Evolutionary conservation across 2,329 filamentous ascomycete genomes (phyloP).

Genomic region (Pseudocercospora vitis): DNA sequence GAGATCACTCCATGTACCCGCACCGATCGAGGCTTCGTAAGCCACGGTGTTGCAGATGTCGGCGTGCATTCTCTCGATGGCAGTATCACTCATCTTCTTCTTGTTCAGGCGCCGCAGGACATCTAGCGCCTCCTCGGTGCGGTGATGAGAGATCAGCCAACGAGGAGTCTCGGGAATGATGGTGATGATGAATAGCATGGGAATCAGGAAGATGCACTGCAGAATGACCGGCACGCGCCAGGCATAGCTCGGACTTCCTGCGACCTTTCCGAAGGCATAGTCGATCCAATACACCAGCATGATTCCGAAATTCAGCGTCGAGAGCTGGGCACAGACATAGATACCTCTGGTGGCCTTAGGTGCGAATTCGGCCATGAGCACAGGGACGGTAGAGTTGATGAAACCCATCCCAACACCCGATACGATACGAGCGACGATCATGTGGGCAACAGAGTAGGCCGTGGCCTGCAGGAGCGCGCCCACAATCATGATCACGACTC

Average conservation of each 20-base stretch:
- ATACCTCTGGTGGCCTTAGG: constrained; percentile 37
- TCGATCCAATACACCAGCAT: constrained; percentile 51
- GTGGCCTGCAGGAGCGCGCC: constrained; percentile 48
- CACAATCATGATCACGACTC: constrained; percentile 46
- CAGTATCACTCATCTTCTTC: constrained; percentile 30
- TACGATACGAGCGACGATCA: constrained; percentile 49
- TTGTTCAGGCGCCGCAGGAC: constrained; percentile 36
- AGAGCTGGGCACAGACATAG: constrained; percentile 50
- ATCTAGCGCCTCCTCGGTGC: constrained; percentile 40
- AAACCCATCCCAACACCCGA: constrained; percentile 48
- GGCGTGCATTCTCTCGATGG: constrained; percentile 28
- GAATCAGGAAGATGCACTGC: constrained; percentile 44
- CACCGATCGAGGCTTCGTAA: constrained; percentile 37
- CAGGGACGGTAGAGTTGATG: constrained; percentile 48
- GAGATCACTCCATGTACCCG: constrained; percentile 38
- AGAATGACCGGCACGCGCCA: constrained; percentile 48
- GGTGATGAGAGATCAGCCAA: constrained; percentile 46
- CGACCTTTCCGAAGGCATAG: constrained; percentile 42
- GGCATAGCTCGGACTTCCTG: constrained; percentile 35
- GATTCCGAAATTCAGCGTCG: constrained; percentile 51
- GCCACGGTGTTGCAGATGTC: constrained; percentile 34
- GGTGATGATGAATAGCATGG: constrained; percentile 42
- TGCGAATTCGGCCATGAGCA: constrained; percentile 46
- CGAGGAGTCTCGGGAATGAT: constrained; percentile 49
- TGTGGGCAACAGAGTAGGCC: constrained; percentile 42